A percentile compares a stretch with the other conserved stretches of the same genome.
Evolutionary conservation across 2,329 filamentous ascomycete species (phyloP).

Genomic region (Beauveria sp.): DNA sequence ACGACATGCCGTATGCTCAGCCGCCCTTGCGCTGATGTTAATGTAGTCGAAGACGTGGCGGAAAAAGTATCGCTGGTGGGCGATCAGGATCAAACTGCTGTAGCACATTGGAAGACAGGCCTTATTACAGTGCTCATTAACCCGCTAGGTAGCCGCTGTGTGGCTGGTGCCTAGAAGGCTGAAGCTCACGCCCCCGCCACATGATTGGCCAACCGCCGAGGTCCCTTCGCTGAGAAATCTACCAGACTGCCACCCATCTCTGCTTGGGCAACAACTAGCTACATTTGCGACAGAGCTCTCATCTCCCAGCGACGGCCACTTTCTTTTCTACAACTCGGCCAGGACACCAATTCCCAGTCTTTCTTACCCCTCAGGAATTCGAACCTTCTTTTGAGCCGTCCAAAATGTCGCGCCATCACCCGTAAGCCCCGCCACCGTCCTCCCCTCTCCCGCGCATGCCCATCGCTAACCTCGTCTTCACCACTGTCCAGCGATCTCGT

Average conservation of each 20-base stretch:
- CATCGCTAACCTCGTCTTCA: not conserved
- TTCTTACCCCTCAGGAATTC: not conserved
- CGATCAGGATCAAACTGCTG: not conserved
- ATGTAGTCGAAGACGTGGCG: not conserved
- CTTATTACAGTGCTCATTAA: not conserved
- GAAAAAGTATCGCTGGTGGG: slow-evolving; percentile 1
- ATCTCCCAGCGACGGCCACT: slow-evolving; percentile 1
- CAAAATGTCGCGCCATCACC: slow-evolving; percentile 87
- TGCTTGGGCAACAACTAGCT: not conserved
- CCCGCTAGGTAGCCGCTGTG: not conserved
- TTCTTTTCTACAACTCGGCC: not conserved
- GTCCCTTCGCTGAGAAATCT: slow-evolving; percentile 35
- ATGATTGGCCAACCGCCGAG: slow-evolving; percentile 17
- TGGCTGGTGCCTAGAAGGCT: not conserved
- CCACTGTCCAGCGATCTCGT: slow-evolving; percentile 67
- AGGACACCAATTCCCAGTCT: not conserved
- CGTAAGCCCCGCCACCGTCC: slow-evolving; percentile 45
- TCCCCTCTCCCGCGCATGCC: not conserved
- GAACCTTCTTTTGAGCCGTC: not conserved
- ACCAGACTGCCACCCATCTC: slow-evolving; percentile 13
- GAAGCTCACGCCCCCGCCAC: not conserved
- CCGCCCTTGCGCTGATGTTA: not conserved
- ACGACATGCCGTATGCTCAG: not conserved
- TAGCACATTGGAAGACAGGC: not conserved
- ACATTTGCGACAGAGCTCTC: slow-evolving; percentile 9